A percentile compares a stretch with the other conserved stretches of the same genome.
Evolutionary conservation across 2,329 filamentous ascomycete species (phyloP).

Genomic region (Pseudogymnoascus destructans): DNA sequence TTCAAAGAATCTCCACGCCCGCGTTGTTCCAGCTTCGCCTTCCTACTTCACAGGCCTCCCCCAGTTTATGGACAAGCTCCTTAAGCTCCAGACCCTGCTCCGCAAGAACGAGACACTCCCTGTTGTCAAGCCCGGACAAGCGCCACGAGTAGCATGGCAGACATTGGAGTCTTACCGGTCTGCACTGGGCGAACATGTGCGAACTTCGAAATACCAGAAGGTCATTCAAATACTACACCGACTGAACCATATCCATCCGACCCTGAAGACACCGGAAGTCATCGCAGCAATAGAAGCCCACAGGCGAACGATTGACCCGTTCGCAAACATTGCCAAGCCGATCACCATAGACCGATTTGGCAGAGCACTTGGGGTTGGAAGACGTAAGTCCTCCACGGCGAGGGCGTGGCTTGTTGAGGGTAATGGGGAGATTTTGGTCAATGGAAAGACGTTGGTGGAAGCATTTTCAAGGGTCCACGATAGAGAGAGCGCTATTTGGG

Average conservation of each 20-base stretch:
- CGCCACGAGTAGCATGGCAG: conserved; percentile 67
- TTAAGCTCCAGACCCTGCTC: conserved; percentile 59
- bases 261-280: conserved; percentile 60
- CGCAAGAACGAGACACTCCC: conserved; percentile 64
- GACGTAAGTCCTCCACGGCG: conserved; percentile 77
- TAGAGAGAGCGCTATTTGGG: conserved; percentile 87
- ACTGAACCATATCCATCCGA: conserved; percentile 74
- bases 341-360: conserved; percentile 62
- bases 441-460: conserved; percentile 72
- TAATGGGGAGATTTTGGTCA: conserved; percentile 77
- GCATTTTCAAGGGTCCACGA: conserved; percentile 84
- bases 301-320: conserved; percentile 61
- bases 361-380: conserved; percentile 65
- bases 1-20: conserved; percentile 37
- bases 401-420: conserved; percentile 85
- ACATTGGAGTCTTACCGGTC: conserved; percentile 63
- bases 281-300: conserved; percentile 52
- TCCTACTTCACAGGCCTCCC: conserved; percentile 92
- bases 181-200: conserved; percentile 57
- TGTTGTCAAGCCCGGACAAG: conserved; percentile 48
- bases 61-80: conserved; percentile 71
- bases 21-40: conserved; percentile 69
- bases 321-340: conserved; percentile 48
- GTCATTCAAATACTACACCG: conserved; percentile 64
- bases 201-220: conserved; percentile 63